These are phyloP conservation scores for Pestalotiopsis sp. DNA, from an alignment of 2,329 filamentous ascomycete species.

Conservation along the genomic window DNA sequence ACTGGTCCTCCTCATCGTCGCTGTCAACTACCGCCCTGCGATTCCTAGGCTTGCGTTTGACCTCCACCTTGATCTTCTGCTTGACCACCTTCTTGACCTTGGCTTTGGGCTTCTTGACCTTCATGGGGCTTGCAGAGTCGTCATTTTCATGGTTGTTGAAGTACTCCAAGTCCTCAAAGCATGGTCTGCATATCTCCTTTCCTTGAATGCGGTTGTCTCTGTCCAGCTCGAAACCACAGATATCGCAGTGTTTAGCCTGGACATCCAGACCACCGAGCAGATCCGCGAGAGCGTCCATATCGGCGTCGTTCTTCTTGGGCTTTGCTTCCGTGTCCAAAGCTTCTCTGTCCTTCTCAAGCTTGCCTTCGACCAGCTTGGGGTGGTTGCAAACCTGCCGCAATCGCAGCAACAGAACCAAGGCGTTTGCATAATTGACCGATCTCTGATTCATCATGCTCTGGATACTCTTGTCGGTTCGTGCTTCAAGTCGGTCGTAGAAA, in stretches of 20 bases:
- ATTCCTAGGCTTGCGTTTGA: slow-evolving; percentile 43
- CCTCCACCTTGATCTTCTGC: slow-evolving; percentile 34
- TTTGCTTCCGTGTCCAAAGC: slow-evolving; percentile 69
- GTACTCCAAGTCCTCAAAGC: slow-evolving; percentile 71
- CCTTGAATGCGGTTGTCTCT: slow-evolving; percentile 42
- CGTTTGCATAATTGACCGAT: slow-evolving; percentile 87
- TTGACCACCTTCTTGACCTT: slow-evolving; percentile 30
- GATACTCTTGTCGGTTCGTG: slow-evolving; percentile 82
- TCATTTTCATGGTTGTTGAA: slow-evolving; percentile 52
- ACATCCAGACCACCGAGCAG: slow-evolving; percentile 85
- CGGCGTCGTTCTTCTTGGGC: slow-evolving; percentile 55
- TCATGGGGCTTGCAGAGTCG: slow-evolving; percentile 17
- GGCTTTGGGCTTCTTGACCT: slow-evolving; percentile 33
- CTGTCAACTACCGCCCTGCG: slow-evolving; percentile 65
- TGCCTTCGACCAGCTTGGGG: slow-evolving; percentile 81
- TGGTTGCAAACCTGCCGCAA: slow-evolving; percentile 95
- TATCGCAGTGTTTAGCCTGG: slow-evolving; percentile 75
- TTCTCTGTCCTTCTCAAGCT: slow-evolving; percentile 86
- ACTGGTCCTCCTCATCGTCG: slow-evolving; percentile 53
- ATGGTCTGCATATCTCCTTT: slow-evolving; percentile 69
- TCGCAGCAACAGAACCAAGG: slow-evolving; percentile 86
- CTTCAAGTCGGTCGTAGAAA: slow-evolving; percentile 84
- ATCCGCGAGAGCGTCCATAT: slow-evolving; percentile 82
- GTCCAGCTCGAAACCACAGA: slow-evolving; percentile 74
- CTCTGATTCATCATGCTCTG: slow-evolving; percentile 92